phyloP scores from a whole-genome alignment of 75 land plant species.

The Cryptomeria japonica region DNA sequence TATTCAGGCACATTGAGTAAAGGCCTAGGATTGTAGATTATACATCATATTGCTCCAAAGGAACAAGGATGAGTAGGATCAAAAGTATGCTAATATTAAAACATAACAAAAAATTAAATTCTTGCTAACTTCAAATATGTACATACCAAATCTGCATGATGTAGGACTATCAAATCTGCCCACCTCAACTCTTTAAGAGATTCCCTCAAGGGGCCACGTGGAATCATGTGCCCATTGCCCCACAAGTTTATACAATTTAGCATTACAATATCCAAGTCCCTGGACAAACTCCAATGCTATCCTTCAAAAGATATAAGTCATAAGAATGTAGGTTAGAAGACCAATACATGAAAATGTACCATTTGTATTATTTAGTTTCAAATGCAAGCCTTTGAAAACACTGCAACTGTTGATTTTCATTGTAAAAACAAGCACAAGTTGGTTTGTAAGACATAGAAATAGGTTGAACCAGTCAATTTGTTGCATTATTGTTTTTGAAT shows the following conservation, averaged over 20 bases:
- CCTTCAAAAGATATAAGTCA: slow-evolving; percentile 18
- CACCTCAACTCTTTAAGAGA: slow-evolving; percentile 58
- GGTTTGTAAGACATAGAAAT: neutral
- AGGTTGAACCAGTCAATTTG: neutral
- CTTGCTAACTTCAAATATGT: neutral
- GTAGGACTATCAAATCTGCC: slow-evolving; percentile 80
- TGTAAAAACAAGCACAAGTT: neutral
- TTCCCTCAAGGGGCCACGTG: slow-evolving; percentile 92
- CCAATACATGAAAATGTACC: neutral
- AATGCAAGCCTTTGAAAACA: neutral
- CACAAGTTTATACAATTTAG: slow-evolving; percentile 75
- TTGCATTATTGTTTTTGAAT: neutral
- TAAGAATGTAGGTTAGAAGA: neutral
- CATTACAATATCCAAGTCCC: slow-evolving; percentile 93
- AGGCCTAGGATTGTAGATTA: neutral
- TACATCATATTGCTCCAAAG: neutral
- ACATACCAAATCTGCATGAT: slow-evolving; percentile 86
- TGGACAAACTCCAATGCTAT: slow-evolving; percentile 71
- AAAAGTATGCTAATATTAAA: neutral
- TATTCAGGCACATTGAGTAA: neutral
- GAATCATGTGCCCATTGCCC: slow-evolving; percentile 78
- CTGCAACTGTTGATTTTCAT: neutral
- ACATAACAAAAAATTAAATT: neutral
- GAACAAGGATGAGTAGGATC: neutral
- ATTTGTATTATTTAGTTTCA: neutral